Base-by-base conservation (phyloP, 1,284 basidiomycete species). In the Cutaneotrichosporon sp. region DNA sequence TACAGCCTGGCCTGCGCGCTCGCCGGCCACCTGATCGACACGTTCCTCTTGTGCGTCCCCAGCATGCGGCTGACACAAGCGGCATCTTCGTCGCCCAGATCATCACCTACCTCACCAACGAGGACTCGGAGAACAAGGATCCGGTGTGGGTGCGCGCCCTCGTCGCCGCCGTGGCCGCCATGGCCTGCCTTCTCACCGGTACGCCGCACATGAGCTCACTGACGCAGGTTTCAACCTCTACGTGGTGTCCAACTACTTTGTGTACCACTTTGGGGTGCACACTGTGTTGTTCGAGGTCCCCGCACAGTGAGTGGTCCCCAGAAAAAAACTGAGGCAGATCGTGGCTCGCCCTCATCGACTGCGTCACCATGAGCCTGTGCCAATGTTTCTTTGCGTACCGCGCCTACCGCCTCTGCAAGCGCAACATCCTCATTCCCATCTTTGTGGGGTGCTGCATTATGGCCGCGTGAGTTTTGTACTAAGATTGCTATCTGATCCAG, bases 321-420 rank as follows among this genome's bases (percentile, higher is more conserved):
- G n/a, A n/a, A n/a, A n/a, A n/a, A n/a, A n/a, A 9, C 29, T 29
- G 36, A 38, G 16, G 14, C 36, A 16, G 36, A 38, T 38, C 6
- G 1, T 38, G 36, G 36, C 36, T 38, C 18, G 14, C 36, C 36
- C 36, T 38, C 36, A 38, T 38, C 14, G 18, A 38, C 36, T 38
- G 36, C 7, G 18, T 58, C 33, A 55, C 56, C n/a, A 47, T 46
- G 1, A 42, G 46, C 27, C 9, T 63, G 25, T 59, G 70, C 34
- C 73, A 73, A 56, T 38, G 33, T 20, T 75, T 72, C 65, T 75
- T 75, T 58, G 66, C 72, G 7, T 69, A 73, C 43, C 63, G 72
- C 56, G 69, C 69, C 2, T 70, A 63, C 62, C 63, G 70, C 9
- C 64, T 75, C 18, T 64, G 50, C 24, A 55, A 52, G n/a, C 61